These are phyloP conservation scores for Magnolia officinalis DNA, from an alignment of 164 flowering plant species.

Conservation along the genomic window DNA sequence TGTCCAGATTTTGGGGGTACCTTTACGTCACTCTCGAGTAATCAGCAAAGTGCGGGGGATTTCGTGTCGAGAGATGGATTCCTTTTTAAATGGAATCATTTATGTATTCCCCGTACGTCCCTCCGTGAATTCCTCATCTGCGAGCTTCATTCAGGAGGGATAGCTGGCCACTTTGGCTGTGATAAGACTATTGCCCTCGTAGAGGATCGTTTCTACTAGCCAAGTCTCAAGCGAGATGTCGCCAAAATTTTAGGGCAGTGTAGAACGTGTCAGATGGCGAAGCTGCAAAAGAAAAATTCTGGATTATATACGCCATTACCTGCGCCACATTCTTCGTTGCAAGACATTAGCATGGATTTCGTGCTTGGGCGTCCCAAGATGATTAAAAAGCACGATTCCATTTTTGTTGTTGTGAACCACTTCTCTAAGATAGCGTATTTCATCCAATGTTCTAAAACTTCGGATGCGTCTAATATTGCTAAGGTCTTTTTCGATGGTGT, in stretches of 20 bases:
- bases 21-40: neutral
- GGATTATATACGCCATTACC: neutral
- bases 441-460: neutral
- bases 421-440: conserved; percentile 7
- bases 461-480: neutral
- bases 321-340: neutral
- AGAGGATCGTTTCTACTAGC: neutral
- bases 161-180: neutral
- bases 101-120: neutral
- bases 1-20: conserved; percentile 4
- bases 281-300: neutral
- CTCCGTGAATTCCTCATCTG: neutral
- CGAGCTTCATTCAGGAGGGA: neutral
- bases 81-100: neutral
- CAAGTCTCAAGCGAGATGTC: neutral
- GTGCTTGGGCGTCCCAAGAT: neutral
- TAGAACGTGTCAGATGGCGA: neutral
- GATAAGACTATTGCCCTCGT: neutral
- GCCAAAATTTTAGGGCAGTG: neutral
- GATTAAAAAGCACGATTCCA: neutral
- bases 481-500: neutral
- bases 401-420: neutral
- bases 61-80: too few species aligned
- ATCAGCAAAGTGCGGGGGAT: neutral
- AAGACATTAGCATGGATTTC: neutral